Evolutionary conservation across 257 asterid species (phyloP).

Genomic region (Lantana camara): DNA sequence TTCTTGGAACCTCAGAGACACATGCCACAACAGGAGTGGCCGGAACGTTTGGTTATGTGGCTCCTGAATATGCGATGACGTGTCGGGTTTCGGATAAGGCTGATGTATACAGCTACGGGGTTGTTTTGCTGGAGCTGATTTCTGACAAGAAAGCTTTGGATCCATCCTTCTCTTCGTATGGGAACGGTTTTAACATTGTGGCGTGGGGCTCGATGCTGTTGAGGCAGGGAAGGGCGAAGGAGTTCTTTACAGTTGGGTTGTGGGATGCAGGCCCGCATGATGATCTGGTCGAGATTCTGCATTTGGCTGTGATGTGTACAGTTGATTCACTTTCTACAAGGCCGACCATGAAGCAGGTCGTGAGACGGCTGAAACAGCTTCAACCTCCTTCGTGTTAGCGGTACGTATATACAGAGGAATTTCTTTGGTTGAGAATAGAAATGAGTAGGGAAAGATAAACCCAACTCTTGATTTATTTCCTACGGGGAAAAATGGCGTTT

Average conservation of each 20-base stretch:
- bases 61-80: slow-evolving; percentile 93
- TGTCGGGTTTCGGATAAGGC: slow-evolving; percentile 97
- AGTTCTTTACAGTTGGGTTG: slow-evolving; percentile 77
- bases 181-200: slow-evolving; percentile 86
- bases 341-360: slow-evolving; percentile 94
- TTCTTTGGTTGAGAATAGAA: slow-evolving; percentile 28
- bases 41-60: slow-evolving; percentile 91
- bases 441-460: slow-evolving; percentile 29
- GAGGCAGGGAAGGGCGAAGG: slow-evolving; percentile 78
- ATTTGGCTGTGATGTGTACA: slow-evolving; percentile 81
- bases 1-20: slow-evolving; percentile 81
- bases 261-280: slow-evolving; percentile 94
- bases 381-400: slow-evolving; percentile 80
- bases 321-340: slow-evolving; percentile 74
- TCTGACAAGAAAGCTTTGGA: slow-evolving; percentile 92
- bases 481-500: slow-evolving; percentile 11
- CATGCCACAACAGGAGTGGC: slow-evolving; percentile 94
- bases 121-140: slow-evolving; percentile 80
- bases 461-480: slow-evolving; percentile 24
- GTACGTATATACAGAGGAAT: slow-evolving; percentile 2
- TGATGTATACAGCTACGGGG: slow-evolving; percentile 91
- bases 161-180: slow-evolving; percentile 86
- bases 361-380: slow-evolving; percentile 80
- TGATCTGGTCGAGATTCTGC: slow-evolving; percentile 80
- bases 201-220: slow-evolving; percentile 93